A percentile compares a stretch with the other conserved stretches of the same genome.
These are phyloP conservation scores for Rasamsonia emersonii DNA, from an alignment of 2,329 filamentous ascomycete species.

Conservation along the genomic window DNA sequence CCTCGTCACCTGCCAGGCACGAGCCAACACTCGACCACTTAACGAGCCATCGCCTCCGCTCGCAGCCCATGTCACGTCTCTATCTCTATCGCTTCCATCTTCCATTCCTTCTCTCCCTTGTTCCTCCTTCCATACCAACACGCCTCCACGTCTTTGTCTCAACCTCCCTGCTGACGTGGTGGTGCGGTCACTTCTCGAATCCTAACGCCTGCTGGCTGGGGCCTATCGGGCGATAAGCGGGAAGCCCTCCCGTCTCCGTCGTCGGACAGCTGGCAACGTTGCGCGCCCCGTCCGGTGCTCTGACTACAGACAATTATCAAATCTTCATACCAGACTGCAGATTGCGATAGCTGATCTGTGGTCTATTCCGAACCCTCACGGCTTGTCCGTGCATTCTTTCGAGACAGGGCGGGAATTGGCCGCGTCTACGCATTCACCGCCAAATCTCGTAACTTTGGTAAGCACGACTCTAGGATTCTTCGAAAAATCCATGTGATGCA, in stretches of 20 bases:
- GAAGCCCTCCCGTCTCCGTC: neutral
- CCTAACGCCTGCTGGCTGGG: neutral
- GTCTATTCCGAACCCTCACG: neutral
- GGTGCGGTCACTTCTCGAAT: neutral
- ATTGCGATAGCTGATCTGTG: neutral
- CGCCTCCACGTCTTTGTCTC: conserved; percentile 1
- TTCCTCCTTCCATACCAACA: conserved; percentile 8
- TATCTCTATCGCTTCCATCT: conserved; percentile 7
- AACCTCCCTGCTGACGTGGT: neutral
- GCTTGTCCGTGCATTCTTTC: neutral
- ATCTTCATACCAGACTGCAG: no score
- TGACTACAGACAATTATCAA: no score
- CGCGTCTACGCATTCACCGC: neutral
- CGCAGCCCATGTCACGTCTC: neutral
- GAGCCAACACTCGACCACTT: neutral
- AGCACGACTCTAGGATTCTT: neutral
- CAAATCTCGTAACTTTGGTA: neutral
- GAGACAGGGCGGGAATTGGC: neutral
- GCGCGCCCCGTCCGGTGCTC: neutral
- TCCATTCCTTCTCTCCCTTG: conserved; percentile 12
- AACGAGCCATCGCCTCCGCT: conserved; percentile 1
- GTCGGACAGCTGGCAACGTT: neutral
- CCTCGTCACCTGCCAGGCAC: conserved; percentile 10
- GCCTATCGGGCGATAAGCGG: neutral
- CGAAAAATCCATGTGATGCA: neutral